A percentile compares a stretch with the other conserved stretches of the same genome.
Evolutionary conservation across 176 grass and related monocot genomes (phyloP).

Genomic region (Carex pumila): DNA sequence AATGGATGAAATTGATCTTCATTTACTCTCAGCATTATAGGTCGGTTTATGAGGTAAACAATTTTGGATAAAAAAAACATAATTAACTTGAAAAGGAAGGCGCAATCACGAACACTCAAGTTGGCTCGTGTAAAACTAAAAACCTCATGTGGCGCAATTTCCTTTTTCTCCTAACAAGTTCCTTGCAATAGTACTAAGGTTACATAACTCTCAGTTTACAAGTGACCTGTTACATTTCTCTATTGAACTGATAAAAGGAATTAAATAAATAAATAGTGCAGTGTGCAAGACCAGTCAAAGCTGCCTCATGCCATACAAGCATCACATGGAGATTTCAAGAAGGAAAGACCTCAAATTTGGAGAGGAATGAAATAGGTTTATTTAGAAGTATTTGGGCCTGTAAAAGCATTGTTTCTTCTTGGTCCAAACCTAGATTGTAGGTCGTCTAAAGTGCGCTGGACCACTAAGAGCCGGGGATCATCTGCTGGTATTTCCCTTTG

Average conservation of each 20-base stretch:
- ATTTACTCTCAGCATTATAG: too few relatives aligned
- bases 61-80: background rate
- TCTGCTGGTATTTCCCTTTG: slow-evolving; percentile 80
- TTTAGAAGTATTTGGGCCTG: slow-evolving; percentile 8
- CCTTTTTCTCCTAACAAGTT: background rate
- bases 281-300: background rate
- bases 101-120: background rate
- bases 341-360: background rate
- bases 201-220: background rate
- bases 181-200: background rate
- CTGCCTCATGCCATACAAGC: slow-evolving; percentile 1
- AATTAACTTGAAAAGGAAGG: too few relatives aligned
- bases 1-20: too few relatives aligned
- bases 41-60: too few relatives aligned
- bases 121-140: background rate
- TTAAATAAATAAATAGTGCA: background rate
- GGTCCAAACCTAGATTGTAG: slow-evolving; percentile 33
- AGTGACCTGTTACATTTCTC: slow-evolving; percentile 1
- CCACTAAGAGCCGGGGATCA: slow-evolving; percentile 63
- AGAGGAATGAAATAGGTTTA: background rate
- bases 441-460: slow-evolving; percentile 53
- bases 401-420: slow-evolving; percentile 46
- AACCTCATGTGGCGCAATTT: background rate
- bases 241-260: background rate
- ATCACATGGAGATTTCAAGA: background rate